phyloP scores from a whole-genome alignment of 305 asterid genomes.

The Rubia peregrina region DNA sequence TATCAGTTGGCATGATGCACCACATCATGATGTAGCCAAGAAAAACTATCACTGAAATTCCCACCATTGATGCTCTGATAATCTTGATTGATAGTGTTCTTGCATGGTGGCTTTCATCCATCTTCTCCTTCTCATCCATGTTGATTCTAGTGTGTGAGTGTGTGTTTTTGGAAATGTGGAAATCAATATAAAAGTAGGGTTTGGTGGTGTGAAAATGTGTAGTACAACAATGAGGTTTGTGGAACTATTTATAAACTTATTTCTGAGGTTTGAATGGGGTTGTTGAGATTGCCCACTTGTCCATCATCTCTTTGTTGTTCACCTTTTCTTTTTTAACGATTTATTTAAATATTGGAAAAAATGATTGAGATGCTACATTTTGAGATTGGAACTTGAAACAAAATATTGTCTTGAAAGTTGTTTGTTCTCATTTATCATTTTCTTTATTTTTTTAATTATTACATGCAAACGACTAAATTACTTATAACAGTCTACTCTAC shows the following conservation, averaged over 20 bases:
- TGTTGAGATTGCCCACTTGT: background rate
- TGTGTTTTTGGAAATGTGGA: background rate
- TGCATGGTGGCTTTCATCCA: constrained; percentile 16
- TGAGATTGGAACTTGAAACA: no score
- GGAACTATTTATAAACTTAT: background rate
- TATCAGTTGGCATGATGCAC: constrained; percentile 84
- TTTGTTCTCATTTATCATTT: no score
- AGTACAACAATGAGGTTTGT: background rate
- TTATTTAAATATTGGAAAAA: no score
- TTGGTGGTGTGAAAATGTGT: background rate
- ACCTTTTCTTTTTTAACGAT: no score
- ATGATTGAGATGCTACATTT: no score
- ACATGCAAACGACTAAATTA: no score
- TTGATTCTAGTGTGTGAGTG: background rate
- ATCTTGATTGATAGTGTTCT: constrained; percentile 20
- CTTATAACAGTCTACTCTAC: no score
- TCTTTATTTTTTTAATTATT: no score
- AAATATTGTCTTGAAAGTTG: no score
- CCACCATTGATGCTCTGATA: constrained; percentile 40
- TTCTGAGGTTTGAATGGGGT: background rate
- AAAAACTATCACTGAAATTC: constrained; percentile 54
- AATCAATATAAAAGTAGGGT: background rate
- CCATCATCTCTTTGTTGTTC: background rate
- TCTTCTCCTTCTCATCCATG: constrained; percentile 4
- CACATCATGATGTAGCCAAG: constrained; percentile 92